A percentile compares a stretch with the other conserved stretches of the same genome.
Evolutionary conservation across 805 yeast genomes (phyloP).

Genomic region (Trichomonascus vanleenenianus): DNA sequence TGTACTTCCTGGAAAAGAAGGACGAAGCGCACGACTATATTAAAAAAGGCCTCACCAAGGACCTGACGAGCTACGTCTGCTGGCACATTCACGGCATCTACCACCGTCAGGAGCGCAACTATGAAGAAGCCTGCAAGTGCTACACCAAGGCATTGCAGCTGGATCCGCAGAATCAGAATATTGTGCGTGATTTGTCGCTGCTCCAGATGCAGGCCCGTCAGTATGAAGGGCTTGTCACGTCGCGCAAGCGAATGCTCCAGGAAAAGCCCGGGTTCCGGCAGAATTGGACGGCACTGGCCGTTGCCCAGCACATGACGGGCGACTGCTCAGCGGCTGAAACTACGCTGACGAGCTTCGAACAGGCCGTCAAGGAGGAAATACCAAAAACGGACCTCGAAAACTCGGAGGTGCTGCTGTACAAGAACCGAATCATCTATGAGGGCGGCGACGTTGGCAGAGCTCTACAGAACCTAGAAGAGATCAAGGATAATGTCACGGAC

Average conservation of each 20-base stretch:
- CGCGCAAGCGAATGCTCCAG: conserved; percentile 64
- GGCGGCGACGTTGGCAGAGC: conserved; percentile 60
- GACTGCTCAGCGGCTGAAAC: conserved; percentile 62
- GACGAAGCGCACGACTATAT: conserved; percentile 59
- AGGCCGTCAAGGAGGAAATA: conserved; percentile 53
- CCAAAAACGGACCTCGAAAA: conserved; percentile 48
- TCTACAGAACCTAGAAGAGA: conserved; percentile 48
- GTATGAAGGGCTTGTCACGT: conserved; percentile 48
- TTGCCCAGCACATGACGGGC: conserved; percentile 71
- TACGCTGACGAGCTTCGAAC: conserved; percentile 70
- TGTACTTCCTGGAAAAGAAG: conserved; percentile 48
- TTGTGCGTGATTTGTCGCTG: conserved; percentile 73
- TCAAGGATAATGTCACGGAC: conserved; percentile 49
- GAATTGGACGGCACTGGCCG: conserved; percentile 82
- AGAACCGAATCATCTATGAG: conserved; percentile 55
- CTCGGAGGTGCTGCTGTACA: conserved; percentile 72
- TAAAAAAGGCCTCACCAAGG: conserved; percentile 51
- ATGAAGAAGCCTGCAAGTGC: conserved; percentile 70
- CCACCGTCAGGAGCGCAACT: conserved; percentile 61
- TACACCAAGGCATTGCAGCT: conserved; percentile 65
- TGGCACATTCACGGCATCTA: conserved; percentile 83
- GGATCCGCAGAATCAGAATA: conserved; percentile 70
- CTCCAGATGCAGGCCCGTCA: conserved; percentile 78
- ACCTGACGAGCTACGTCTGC: conserved; percentile 57
- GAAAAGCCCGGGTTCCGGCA: conserved; percentile 76